A percentile compares a stretch with the other conserved stretches of the same genome.
Conservation (phyloP, 148 eudicot species). For the Hydrangea macrophylla region DNA sequence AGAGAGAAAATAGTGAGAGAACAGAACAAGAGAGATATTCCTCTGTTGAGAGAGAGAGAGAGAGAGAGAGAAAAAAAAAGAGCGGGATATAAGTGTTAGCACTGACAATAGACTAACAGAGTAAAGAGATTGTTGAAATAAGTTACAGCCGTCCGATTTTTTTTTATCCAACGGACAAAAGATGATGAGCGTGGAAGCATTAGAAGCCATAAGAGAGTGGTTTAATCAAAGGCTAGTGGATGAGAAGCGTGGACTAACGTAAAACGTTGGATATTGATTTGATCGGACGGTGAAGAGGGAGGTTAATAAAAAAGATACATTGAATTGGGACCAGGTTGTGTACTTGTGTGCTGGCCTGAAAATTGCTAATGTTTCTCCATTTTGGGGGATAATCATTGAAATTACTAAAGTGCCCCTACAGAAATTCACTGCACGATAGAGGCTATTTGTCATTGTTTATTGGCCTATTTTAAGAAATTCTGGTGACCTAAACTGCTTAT, state of each 20-base stretch:
- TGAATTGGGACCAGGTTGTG: conserved; percentile 10
- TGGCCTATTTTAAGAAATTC: no score
- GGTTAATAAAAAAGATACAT: not conserved
- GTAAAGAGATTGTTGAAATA: not conserved
- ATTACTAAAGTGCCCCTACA: no score
- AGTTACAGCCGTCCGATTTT: conserved; percentile 45
- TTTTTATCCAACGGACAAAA: conserved; percentile 34
- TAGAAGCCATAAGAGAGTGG: conserved; percentile 45
- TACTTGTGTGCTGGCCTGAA: no score
- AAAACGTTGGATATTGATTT: conserved; percentile 20
- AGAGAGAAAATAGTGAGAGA: conserved; percentile 15
- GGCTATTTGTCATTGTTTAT: no score
- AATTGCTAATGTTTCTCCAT: no score
- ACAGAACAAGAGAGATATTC: not conserved
- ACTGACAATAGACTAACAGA: conserved; percentile 2
- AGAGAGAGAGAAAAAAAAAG: conserved; percentile 21
- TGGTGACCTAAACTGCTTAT: no score
- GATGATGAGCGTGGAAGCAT: conserved; percentile 55
- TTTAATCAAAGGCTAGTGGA: conserved; percentile 56
- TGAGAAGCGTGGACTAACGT: conserved; percentile 37
- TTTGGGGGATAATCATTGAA: no score
- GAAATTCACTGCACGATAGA: no score
- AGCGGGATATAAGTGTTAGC: conserved; percentile 48
- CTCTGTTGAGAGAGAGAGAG: not conserved
- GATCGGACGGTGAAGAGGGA: conserved; percentile 20